Evolutionary conservation across 2,329 filamentous ascomycete species (phyloP).

Genomic region (Hymenoscyphus albidus): DNA sequence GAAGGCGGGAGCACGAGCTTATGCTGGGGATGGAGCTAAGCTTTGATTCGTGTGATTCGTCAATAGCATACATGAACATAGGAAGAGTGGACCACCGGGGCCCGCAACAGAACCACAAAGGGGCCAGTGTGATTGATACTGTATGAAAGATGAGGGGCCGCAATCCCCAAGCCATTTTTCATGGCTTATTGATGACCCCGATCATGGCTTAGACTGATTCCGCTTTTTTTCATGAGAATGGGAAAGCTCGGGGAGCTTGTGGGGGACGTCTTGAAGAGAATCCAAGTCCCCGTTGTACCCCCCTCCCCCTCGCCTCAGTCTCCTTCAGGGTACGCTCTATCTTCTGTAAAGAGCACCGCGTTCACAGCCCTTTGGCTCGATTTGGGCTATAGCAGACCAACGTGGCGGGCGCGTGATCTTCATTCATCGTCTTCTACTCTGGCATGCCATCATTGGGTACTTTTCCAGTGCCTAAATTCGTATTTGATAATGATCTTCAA

Average conservation of each 20-base stretch:
- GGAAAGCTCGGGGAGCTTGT: slow-evolving; percentile 14
- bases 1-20: slow-evolving; percentile 30
- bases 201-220: slow-evolving; percentile 32
- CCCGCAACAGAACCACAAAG: slow-evolving; percentile 17
- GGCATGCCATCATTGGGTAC: slow-evolving; percentile 6
- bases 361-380: slow-evolving; percentile 10
- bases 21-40: slow-evolving; percentile 31
- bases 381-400: slow-evolving; percentile 21
- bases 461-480: slow-evolving; percentile 31
- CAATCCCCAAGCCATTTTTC: slow-evolving; percentile 20
- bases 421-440: slow-evolving; percentile 22
- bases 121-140: slow-evolving; percentile 21
- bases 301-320: slow-evolving; percentile 15
- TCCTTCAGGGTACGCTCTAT: slow-evolving; percentile 7
- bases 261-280: slow-evolving; percentile 8
- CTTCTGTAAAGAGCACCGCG: slow-evolving; percentile 20
- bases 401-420: slow-evolving; percentile 34
- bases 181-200: slow-evolving; percentile 8
- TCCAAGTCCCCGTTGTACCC: slow-evolving; percentile 12
- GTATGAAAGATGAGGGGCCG: slow-evolving; percentile 19
- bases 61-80: slow-evolving; percentile 20
- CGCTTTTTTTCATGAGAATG: slow-evolving; percentile 21
- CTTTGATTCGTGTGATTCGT: slow-evolving; percentile 27
- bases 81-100: slow-evolving; percentile 20
- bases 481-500: slow-evolving; percentile 27